Conservation (phyloP, 495 filamentous ascomycete genomes). For the Acidiella bohemica region DNA sequence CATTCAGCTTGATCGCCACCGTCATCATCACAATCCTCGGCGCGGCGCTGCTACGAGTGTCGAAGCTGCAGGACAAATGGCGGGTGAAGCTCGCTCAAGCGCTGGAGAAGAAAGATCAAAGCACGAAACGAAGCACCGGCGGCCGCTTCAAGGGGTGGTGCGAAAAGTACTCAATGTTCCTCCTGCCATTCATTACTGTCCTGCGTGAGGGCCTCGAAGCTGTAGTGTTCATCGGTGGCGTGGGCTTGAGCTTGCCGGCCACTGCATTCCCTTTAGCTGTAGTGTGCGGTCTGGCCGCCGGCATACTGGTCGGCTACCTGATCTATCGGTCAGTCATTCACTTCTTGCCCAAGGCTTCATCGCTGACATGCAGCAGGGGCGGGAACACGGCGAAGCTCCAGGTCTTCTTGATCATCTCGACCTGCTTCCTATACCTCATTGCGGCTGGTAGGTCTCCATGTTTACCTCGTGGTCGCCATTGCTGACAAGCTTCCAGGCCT, state of each 20-base stretch:
- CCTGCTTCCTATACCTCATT: conserved; percentile 76
- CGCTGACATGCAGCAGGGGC: too few species aligned
- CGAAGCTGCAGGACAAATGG: conserved; percentile 79
- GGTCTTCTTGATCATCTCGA: conserved; percentile 66
- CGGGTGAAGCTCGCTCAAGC: conserved; percentile 57
- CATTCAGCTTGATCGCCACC: conserved; percentile 54
- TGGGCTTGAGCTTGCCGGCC: conserved; percentile 60
- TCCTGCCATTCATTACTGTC: conserved; percentile 72
- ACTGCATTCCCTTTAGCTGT: conserved; percentile 62
- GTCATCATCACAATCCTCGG: conserved; percentile 71
- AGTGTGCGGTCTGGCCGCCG: conserved; percentile 51
- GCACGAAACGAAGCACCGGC: conserved; percentile 17
- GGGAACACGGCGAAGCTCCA: conserved; percentile 55
- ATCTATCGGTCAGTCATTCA: conserved; percentile 65
- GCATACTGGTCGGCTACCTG: conserved; percentile 49
- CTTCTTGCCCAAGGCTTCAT: too few species aligned
- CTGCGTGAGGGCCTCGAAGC: conserved; percentile 71
- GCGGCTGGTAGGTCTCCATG: conserved; percentile 48
- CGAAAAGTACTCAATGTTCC: conserved; percentile 71
- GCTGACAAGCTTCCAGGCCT: conserved; percentile 33
- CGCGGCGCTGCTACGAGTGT: conserved; percentile 63
- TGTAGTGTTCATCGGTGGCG: conserved; percentile 69
- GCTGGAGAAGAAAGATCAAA: conserved; percentile 40
- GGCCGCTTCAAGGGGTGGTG: conserved; percentile 46
- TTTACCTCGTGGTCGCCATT: too few species aligned